Evolutionary conservation across 192 early-diverging fungal genomes (phyloP).

Genomic region (Mortierella antarctica): DNA sequence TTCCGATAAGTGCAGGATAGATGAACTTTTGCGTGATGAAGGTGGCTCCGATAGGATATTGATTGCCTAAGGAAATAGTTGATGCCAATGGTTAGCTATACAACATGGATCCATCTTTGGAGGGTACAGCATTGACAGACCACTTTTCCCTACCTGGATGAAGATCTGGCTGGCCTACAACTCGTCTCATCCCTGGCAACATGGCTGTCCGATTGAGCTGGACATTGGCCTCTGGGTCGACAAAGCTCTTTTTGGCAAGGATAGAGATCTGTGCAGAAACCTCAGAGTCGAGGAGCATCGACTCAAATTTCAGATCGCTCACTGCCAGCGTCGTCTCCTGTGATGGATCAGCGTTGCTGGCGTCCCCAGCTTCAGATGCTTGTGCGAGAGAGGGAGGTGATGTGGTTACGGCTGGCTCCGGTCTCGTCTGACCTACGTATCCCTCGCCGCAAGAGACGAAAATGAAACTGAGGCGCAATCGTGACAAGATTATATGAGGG

Average conservation of each 20-base stretch:
- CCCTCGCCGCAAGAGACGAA: conserved; percentile 63
- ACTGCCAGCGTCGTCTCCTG: not conserved
- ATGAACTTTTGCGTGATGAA: conserved; percentile 59
- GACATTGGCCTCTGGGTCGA: conserved; percentile 56
- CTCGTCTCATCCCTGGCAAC: conserved; percentile 58
- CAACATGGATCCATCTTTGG: not conserved
- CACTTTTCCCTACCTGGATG: conserved; percentile 55
- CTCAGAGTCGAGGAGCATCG: conserved; percentile 5
- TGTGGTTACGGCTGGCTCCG: conserved; percentile 15
- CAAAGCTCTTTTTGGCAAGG: conserved; percentile 53
- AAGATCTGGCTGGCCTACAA: conserved; percentile 66
- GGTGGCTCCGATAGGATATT: conserved; percentile 60
- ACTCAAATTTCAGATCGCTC: conserved; percentile 1
- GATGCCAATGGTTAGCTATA: not conserved
- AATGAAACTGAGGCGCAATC: conserved; percentile 28
- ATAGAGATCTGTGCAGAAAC: conserved; percentile 50
- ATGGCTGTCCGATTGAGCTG: conserved; percentile 60
- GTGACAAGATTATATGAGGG: not conserved
- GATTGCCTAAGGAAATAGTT: conserved; percentile 28
- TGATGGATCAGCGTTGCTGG: not conserved
- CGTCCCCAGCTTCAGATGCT: not conserved
- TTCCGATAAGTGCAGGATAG: conserved; percentile 69
- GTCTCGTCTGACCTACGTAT: conserved; percentile 55
- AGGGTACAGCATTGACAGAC: not conserved
- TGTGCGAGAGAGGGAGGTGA: not conserved